A percentile compares a stretch with the other conserved stretches of the same genome.
phyloP scores from a whole-genome alignment of 306 rosid genomes.

The Cajanus cajan region DNA sequence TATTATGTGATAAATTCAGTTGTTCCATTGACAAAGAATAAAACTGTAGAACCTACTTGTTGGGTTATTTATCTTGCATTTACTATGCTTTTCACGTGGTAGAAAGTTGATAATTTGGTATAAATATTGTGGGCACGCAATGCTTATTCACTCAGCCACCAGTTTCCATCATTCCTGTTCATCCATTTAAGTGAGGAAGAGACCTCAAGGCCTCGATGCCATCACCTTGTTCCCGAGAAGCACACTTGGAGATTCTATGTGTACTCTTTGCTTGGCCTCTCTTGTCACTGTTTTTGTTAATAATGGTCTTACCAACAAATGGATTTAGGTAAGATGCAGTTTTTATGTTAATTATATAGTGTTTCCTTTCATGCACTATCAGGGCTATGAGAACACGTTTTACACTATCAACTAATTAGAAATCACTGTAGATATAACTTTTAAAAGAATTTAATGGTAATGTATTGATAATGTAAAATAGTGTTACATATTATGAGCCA shows the following conservation, averaged over 20 bases:
- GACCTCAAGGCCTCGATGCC: slow-evolving; percentile 11
- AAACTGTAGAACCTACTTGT: slow-evolving; percentile 36
- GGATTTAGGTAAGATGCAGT: not conserved
- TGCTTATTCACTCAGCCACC: slow-evolving; percentile 12
- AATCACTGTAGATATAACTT: too few relatives aligned
- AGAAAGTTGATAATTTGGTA: slow-evolving; percentile 25
- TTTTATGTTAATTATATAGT: not conserved
- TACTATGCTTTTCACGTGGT: slow-evolving; percentile 23
- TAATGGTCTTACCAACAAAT: slow-evolving; percentile 7
- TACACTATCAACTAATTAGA: too few relatives aligned
- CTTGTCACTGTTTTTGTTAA: not conserved
- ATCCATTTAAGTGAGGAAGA: slow-evolving; percentile 31
- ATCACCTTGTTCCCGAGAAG: slow-evolving; percentile 13
- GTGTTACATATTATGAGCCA: too few relatives aligned
- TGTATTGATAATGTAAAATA: too few relatives aligned
- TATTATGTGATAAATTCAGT: slow-evolving; percentile 60
- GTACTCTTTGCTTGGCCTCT: not conserved
- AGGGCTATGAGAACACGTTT: too few relatives aligned
- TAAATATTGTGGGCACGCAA: slow-evolving; percentile 37
- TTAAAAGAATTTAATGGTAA: too few relatives aligned
- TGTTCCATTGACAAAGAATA: slow-evolving; percentile 54
- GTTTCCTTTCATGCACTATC: too few relatives aligned
- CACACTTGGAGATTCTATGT: not conserved
- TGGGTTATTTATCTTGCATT: slow-evolving; percentile 15
- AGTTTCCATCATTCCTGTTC: slow-evolving; percentile 25